Conservation (phyloP, 371 early-diverging fungal species). For the Nematocida sp. region DNA sequence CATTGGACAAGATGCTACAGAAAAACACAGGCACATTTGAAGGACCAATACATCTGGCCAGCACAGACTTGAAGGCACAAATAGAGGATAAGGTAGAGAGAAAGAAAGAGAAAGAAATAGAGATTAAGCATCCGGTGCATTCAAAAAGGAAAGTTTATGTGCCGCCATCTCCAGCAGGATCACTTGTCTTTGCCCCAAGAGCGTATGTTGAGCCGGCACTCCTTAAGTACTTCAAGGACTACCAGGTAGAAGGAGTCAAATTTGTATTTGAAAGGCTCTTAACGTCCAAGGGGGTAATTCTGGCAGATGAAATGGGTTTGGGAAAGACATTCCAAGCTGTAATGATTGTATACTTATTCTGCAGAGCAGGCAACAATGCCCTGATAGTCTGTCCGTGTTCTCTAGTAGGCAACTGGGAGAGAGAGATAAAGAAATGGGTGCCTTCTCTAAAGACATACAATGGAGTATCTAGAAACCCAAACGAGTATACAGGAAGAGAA, state of each 20-base stretch:
- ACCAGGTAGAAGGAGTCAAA: slow-evolving; percentile 67
- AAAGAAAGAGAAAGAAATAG: neutral
- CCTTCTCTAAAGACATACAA: slow-evolving; percentile 78
- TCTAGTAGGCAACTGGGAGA: slow-evolving; percentile 88
- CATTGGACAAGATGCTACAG: slow-evolving; percentile 19
- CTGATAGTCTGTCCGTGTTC: slow-evolving; percentile 93
- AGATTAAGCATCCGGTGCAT: neutral
- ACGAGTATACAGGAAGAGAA: slow-evolving; percentile 70
- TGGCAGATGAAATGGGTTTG: slow-evolving; percentile 98
- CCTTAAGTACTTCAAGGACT: slow-evolving; percentile 51
- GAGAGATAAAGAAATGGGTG: slow-evolving; percentile 85
- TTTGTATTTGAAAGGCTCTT: slow-evolving; percentile 66
- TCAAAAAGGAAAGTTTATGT: neutral
- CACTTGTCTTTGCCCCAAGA: slow-evolving; percentile 39
- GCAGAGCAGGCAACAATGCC: slow-evolving; percentile 67
- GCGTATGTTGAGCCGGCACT: slow-evolving; percentile 47
- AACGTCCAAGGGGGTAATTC: slow-evolving; percentile 71
- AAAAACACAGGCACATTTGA: neutral
- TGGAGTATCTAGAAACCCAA: slow-evolving; percentile 75
- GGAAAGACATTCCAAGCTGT: slow-evolving; percentile 96
- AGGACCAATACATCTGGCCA: slow-evolving; percentile 21
- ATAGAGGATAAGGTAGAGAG: neutral
- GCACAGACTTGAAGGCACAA: neutral
- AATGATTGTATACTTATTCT: slow-evolving; percentile 80
- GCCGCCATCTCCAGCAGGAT: slow-evolving; percentile 38